Percentiles rank a stretch among this genome's conserved stretches.
phyloP scores from a whole-genome alignment of 2,329 filamentous ascomycete genomes.

The Xylariaceae sp. region DNA sequence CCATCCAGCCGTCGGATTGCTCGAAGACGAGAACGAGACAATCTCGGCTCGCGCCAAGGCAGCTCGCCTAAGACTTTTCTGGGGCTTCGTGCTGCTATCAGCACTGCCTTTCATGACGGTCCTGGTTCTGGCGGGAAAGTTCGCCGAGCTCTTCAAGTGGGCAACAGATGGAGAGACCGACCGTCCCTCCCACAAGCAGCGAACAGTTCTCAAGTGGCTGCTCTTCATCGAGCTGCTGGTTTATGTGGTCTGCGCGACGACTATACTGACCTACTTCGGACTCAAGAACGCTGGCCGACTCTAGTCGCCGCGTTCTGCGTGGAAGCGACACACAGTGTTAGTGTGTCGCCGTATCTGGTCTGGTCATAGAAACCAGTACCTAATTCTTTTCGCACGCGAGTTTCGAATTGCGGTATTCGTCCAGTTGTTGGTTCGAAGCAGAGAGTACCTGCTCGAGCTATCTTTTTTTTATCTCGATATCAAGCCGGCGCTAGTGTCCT shows the following conservation, averaged over 20 bases:
- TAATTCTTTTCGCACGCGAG: too few species aligned
- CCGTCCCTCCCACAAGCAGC: conserved; percentile 36
- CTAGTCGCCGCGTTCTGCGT: too few species aligned
- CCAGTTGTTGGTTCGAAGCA: too few species aligned
- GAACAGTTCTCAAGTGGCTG: conserved; percentile 29
- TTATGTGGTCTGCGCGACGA: conserved; percentile 15
- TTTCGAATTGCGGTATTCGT: too few species aligned
- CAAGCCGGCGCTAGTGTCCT: too few species aligned
- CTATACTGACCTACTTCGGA: conserved; percentile 23
- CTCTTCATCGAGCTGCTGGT: conserved; percentile 13
- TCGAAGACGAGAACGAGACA: too few species aligned
- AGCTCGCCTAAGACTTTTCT: conserved; percentile 37
- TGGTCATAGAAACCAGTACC: too few species aligned
- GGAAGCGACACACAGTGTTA: too few species aligned
- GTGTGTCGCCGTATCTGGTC: too few species aligned
- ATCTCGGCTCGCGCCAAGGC: conserved; percentile 27
- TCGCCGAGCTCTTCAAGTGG: conserved; percentile 45
- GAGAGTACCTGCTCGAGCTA: too few species aligned
- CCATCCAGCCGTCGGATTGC: too few species aligned
- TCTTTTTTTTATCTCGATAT: too few species aligned
- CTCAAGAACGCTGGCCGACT: conserved; percentile 4
- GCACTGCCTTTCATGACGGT: conserved; percentile 45
- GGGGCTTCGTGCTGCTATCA: conserved; percentile 35
- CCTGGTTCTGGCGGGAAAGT: conserved; percentile 40
- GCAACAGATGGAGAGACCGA: conserved; percentile 43